Evolutionary conservation across 805 yeast genomes (phyloP).

Genomic region (Wickerhamomyces tratensis): DNA sequence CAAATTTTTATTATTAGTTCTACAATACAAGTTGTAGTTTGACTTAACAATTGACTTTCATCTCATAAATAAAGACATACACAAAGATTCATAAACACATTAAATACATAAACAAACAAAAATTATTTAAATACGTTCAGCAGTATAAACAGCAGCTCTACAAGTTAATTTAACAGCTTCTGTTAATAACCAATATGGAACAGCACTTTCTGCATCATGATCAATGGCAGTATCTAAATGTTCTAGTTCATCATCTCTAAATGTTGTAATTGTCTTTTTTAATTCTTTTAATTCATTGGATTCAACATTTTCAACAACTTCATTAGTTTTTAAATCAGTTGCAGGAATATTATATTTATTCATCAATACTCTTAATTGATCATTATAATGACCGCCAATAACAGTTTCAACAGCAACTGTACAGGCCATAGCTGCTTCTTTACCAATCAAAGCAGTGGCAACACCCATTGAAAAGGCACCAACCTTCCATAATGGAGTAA

Average conservation of each 20-base stretch:
- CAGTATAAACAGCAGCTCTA: constrained; percentile 82
- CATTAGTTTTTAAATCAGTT: constrained; percentile 19
- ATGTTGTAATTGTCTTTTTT: constrained; percentile 55
- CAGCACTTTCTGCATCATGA: constrained; percentile 86
- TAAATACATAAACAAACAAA: neutral
- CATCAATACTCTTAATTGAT: constrained; percentile 70
- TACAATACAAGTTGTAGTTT: no score
- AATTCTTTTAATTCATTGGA: constrained; percentile 50
- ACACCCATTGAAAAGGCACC: constrained; percentile 87
- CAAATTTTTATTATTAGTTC: no score
- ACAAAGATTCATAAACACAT: neutral
- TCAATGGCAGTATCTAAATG: constrained; percentile 91
- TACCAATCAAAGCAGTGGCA: constrained; percentile 76
- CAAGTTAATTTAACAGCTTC: constrained; percentile 81
- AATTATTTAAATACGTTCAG: constrained; percentile 60
- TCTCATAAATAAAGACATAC: no score
- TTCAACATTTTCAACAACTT: constrained; percentile 15
- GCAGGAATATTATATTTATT: constrained; percentile 48
- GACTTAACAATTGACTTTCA: no score
- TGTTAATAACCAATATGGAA: constrained; percentile 82
- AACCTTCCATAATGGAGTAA: constrained; percentile 88
- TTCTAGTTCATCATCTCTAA: constrained; percentile 91
- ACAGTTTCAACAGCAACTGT: constrained; percentile 98
- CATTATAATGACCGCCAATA: constrained; percentile 92
- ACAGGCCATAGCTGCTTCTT: constrained; percentile 99